Percentiles rank a stretch among this genome's conserved stretches.
phyloP scores from a whole-genome alignment of 208 protist genomes.

The Trypanosoma congolense region DNA sequence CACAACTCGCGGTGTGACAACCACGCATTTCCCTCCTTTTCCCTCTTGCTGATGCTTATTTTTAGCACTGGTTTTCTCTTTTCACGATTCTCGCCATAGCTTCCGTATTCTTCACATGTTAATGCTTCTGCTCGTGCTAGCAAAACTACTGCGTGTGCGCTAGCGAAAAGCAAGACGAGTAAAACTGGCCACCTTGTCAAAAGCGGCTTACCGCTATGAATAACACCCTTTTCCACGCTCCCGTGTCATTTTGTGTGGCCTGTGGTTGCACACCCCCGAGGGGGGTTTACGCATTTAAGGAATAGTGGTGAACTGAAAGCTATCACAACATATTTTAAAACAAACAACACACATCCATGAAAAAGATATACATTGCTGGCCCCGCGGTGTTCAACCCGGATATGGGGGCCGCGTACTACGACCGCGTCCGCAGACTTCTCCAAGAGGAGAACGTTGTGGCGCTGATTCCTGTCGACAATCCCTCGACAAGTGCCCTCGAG shows the following conservation, averaged over 20 bases:
- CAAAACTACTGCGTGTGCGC: too few species aligned
- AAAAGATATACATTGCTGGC: slow-evolving; percentile 78
- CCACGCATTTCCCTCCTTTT: slow-evolving; percentile 1
- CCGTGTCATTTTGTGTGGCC: too few species aligned
- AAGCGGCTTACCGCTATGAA: too few species aligned
- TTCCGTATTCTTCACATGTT: too few species aligned
- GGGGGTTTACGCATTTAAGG: neutral
- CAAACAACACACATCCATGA: slow-evolving; percentile 7
- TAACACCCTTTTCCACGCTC: too few species aligned
- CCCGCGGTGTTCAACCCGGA: slow-evolving; percentile 72
- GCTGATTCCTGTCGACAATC: slow-evolving; percentile 61
- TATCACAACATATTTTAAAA: neutral
- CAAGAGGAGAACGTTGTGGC: slow-evolving; percentile 31
- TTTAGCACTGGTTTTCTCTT: too few species aligned
- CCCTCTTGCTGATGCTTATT: slow-evolving; percentile 8
- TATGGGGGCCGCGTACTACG: slow-evolving; percentile 50
- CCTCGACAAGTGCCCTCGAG: slow-evolving; percentile 29
- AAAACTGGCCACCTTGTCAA: too few species aligned
- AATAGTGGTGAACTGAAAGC: slow-evolving; percentile 2
- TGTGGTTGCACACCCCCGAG: too few species aligned
- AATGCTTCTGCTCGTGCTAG: too few species aligned
- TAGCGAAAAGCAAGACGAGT: too few species aligned
- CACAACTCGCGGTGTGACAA: slow-evolving; percentile 11
- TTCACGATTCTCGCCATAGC: too few species aligned
- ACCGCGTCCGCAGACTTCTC: slow-evolving; percentile 40